phyloP scores from a whole-genome alignment of 2,329 filamentous ascomycete genomes.

The Bipolaris cookei region DNA sequence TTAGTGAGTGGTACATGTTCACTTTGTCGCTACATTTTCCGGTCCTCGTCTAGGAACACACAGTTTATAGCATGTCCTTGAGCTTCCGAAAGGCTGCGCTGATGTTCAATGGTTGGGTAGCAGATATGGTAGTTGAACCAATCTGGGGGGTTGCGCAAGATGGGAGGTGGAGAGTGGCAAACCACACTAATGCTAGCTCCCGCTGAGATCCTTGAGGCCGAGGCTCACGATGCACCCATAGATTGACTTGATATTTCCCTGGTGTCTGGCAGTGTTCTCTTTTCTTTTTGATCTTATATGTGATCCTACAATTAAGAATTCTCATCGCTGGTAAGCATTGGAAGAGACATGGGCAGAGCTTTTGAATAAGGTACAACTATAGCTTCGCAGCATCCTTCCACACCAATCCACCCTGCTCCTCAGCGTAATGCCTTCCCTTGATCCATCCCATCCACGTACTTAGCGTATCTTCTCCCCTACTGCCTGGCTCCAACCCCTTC shows the following conservation, averaged over 20 bases:
- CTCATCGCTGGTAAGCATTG: not conserved
- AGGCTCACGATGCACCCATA: not conserved
- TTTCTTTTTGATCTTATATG: too few relatives aligned
- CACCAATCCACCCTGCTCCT: conserved; percentile 47
- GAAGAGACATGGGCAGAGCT: not conserved
- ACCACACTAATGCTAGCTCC: conserved; percentile 11
- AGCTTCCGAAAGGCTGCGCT: not conserved
- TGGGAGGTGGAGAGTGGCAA: conserved; percentile 11
- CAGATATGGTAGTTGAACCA: not conserved
- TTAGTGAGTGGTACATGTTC: conserved; percentile 12
- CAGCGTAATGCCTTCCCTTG: conserved; percentile 72
- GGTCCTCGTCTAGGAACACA: not conserved
- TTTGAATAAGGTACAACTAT: conserved; percentile 10
- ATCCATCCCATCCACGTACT: conserved; percentile 79
- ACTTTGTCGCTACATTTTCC: not conserved
- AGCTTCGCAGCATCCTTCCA: conserved; percentile 55
- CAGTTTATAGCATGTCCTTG: not conserved
- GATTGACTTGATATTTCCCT: too few relatives aligned
- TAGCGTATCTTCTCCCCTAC: conserved; percentile 74
- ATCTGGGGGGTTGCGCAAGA: not conserved
- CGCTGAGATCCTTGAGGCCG: not conserved
- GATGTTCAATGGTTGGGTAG: not conserved
- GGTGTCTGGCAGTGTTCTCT: too few relatives aligned
- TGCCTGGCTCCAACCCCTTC: conserved; percentile 66
- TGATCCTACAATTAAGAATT: too few relatives aligned